Evolutionary conservation across 2,329 filamentous ascomycete genomes (phyloP), one percentile per base, ranked within the genome.

Genomic region (Mycosphaerella sp.): DNA sequence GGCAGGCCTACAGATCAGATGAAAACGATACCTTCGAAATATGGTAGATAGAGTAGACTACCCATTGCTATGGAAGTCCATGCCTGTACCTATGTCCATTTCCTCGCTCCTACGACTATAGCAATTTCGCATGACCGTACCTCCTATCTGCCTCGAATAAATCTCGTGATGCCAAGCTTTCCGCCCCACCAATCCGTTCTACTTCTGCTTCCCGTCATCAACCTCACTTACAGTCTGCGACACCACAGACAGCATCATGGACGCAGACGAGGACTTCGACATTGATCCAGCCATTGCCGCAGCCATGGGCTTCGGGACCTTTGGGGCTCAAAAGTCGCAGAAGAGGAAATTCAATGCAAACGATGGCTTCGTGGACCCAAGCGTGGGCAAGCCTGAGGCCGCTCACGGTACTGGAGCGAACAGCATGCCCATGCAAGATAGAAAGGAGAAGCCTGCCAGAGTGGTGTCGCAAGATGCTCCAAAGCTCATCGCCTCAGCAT

Each of bases 221-320:
- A 44, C 23, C 42, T 44, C 41, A 44, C 14, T 44, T 44, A 2
- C 23, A 12, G 2, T n/a, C 21, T 17, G 4, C 26, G 23, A 6
- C 23, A n/a, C 21, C 6, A 34, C 10, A 23, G 12, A 44, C 12
- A 43, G 31, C 48, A 43, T 40, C 12, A 62, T 63, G 57, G 59
- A 60, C 45, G 53, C 58, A 32, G 46, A 55, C 41, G 62, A 67
- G n/a, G 63, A 64, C 23, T 67, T 72, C 57, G 73, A 74, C n/a
- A 64, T 73, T 17, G 75, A 79, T 46, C 72, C 73, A 41, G 79
- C 80, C 49, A 82, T 88, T 68, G 83, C 83, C 21, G 79, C 80
- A 41, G 78, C 80, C 45, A 85, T 90, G 83, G 87, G 87, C 59
- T 90, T 90, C 70, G 79, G 83, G 7, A 78, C 80, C 54, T 91